Percentiles rank a stretch among this genome's conserved stretches.
These are phyloP conservation scores for Amanita thiersii DNA, from an alignment of 768 basidiomycete genomes.

Conservation along the genomic window DNA sequence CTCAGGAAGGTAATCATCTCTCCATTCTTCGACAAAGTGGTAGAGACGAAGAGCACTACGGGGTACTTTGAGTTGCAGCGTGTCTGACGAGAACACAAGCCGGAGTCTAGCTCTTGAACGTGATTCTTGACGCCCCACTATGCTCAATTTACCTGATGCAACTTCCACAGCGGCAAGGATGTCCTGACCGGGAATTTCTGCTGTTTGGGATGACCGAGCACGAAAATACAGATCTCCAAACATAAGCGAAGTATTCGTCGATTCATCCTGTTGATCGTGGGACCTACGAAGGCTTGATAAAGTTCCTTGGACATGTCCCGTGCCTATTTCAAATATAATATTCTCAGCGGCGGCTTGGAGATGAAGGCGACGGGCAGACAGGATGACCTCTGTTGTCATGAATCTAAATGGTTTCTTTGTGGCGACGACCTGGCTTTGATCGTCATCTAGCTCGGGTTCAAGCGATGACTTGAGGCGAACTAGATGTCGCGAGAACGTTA, in stretches of 20 bases:
- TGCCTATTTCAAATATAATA: conserved; percentile 53
- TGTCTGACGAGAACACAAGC: conserved; percentile 34
- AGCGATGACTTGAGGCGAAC: conserved; percentile 38
- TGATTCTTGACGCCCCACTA: conserved; percentile 38
- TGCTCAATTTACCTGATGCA: conserved; percentile 34
- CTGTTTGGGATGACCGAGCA: conserved; percentile 43
- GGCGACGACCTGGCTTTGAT: conserved; percentile 9
- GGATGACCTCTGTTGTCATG: conserved; percentile 26
- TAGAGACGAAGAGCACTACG: conserved; percentile 77
- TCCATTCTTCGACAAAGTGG: conserved; percentile 77
- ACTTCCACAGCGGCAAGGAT: conserved; percentile 56
- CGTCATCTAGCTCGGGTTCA: conserved; percentile 9
- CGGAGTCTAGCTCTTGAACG: conserved; percentile 29
- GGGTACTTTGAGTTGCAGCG: conserved; percentile 54
- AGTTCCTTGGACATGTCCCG: conserved; percentile 28
- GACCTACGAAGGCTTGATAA: conserved; percentile 25
- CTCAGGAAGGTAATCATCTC: conserved; percentile 67
- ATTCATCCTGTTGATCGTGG: conserved; percentile 23
- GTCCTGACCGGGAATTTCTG: conserved; percentile 36
- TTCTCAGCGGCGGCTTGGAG: conserved; percentile 67
- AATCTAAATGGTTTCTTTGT: conserved; percentile 13
- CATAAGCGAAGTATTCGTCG: conserved; percentile 37
- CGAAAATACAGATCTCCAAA: conserved; percentile 49
- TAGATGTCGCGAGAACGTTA: conserved; percentile 49
- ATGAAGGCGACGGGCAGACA: conserved; percentile 34